Base-by-base conservation (phyloP, 768 basidiomycete species). In the Pleurotus giganteus region DNA sequence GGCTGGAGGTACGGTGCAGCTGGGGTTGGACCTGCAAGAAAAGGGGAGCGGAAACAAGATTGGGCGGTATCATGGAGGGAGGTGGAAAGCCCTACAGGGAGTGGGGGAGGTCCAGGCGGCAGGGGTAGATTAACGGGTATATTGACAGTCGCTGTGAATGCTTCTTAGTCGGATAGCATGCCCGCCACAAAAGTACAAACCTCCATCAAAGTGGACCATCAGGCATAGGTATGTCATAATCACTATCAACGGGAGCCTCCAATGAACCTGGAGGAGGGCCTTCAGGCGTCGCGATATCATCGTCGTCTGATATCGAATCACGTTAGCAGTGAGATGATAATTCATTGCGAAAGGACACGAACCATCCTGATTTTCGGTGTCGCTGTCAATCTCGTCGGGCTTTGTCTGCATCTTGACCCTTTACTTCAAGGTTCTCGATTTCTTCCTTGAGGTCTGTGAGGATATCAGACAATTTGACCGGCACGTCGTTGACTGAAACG, bases 161-260 rank as follows among this genome's bases (percentile, higher is more conserved):
- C n/a, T n/a, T n/a, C n/a, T n/a, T n/a, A n/a, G n/a, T n/a, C n/a
- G n/a, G n/a, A n/a, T n/a, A n/a, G n/a, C n/a, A n/a, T n/a, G n/a
- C n/a, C n/a, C n/a, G n/a, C n/a, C n/a, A n/a, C n/a, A n/a, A n/a
- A n/a, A n/a, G n/a, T 9, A 49, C 49, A 17, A 56, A 68, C 65
- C 57, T 46, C 61, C 54, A 15, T 57, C 57, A 42, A 9, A n/a
- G n/a, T n/a, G 87, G 89, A 2, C 87, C 93, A 50, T 86, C 88
- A 11, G 94, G 94, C 86, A 96, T 89, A 11, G 82, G 83, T 37
- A 96, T 94, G 57, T 93, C 93, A 59, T 94, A 91, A 55, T 91
- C 92, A 47, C 80, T 83, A 56, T 93, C 92, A 57, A 79, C 82
- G 34, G 77, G 77, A 1, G 78, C 77, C 31, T 73, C 67, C 37